Conservation (phyloP, 768 basidiomycete genomes). For the Tricholoma terreum region DNA sequence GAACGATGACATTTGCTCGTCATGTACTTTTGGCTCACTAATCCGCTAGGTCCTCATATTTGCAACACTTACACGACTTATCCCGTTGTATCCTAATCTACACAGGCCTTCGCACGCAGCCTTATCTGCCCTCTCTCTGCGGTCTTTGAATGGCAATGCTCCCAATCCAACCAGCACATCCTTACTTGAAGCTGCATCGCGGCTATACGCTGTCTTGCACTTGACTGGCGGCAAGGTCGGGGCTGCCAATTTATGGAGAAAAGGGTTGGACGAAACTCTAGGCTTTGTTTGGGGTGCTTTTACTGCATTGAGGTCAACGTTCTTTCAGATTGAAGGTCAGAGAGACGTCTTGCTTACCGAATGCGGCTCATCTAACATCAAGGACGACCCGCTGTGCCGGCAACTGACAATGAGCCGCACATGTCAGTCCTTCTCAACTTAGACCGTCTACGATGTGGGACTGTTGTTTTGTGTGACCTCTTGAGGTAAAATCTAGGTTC, state of each 20-base stretch:
- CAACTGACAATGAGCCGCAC: conserved; percentile 35
- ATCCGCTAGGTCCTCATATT: conserved; percentile 39
- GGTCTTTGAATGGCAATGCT: conserved; percentile 53
- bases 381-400: conserved; percentile 2
- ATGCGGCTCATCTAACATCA: background rate
- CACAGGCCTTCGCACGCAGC: conserved; percentile 53
- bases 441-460: conserved; percentile 57
- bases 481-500: conserved; percentile 41
- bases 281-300: conserved; percentile 65
- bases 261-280: conserved; percentile 68
- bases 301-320: conserved; percentile 52
- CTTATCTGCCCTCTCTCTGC: conserved; percentile 52
- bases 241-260: conserved; percentile 68
- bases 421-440: conserved; percentile 51
- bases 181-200: conserved; percentile 47
- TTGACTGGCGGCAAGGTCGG: conserved; percentile 79
- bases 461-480: conserved; percentile 50
- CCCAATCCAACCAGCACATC: conserved; percentile 37
- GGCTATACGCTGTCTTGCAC: conserved; percentile 62
- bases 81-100: conserved; percentile 65
- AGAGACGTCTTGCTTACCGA: background rate
- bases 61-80: conserved; percentile 50
- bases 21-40: background rate
- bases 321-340: conserved; percentile 50
- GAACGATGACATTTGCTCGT: conserved; percentile 3